Conservation (phyloP, 2,329 filamentous ascomycete species). For the Hymenoscyphus albidus region DNA sequence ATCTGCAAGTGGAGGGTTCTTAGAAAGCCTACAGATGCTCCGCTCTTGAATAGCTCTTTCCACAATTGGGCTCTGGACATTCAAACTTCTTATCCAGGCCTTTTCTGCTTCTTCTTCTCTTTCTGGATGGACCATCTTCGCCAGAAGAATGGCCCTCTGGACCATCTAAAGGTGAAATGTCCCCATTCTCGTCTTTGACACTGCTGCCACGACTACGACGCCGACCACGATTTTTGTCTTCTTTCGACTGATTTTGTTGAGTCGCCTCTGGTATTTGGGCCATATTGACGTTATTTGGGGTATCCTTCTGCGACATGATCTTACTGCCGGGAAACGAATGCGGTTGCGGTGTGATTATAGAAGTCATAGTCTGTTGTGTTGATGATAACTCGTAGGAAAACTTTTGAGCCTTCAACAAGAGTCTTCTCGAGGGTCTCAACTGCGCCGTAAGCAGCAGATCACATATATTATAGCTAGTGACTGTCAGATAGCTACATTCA, state of each 20-base stretch:
- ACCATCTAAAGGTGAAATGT: constrained; percentile 26
- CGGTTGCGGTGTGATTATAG: constrained; percentile 30
- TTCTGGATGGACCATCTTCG: constrained; percentile 37
- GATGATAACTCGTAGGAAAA: not conserved
- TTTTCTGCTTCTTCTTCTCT: constrained; percentile 70
- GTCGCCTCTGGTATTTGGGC: constrained; percentile 26
- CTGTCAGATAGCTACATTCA: not conserved
- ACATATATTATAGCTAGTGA: not conserved
- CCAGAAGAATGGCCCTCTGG: constrained; percentile 33
- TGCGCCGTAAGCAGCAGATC: not conserved
- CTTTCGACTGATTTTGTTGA: constrained; percentile 24
- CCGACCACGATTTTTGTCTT: constrained; percentile 33
- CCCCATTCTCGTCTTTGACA: constrained; percentile 26
- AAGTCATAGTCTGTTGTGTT: constrained; percentile 33
- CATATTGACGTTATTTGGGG: constrained; percentile 21
- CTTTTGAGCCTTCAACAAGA: not conserved
- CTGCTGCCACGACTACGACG: constrained; percentile 30
- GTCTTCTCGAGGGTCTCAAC: not conserved
- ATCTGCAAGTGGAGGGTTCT: not conserved
- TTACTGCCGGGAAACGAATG: constrained; percentile 26
- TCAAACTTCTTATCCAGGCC: constrained; percentile 77
- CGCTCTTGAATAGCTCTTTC: constrained; percentile 92
- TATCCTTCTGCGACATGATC: constrained; percentile 29
- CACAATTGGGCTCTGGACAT: constrained; percentile 81
- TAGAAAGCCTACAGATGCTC: constrained; percentile 74